phyloP scores from a whole-genome alignment of 2,329 filamentous ascomycete genomes.

The Cladosporium sp. region DNA sequence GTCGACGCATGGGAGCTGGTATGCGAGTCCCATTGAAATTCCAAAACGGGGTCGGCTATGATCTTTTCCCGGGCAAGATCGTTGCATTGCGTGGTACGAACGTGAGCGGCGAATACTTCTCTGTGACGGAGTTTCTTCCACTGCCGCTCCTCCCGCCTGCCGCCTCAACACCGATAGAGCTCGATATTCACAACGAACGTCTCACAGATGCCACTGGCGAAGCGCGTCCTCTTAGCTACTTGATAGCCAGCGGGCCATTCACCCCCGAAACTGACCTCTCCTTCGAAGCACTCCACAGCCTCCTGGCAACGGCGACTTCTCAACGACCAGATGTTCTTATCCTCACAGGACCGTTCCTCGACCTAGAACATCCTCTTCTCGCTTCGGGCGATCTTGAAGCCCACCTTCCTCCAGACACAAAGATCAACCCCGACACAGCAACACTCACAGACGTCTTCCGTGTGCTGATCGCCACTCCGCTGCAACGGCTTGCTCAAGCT shows the following conservation, averaged over 20 bases:
- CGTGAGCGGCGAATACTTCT: constrained; percentile 79
- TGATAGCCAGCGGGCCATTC: constrained; percentile 85
- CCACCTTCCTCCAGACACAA: constrained; percentile 44
- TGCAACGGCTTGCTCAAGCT: constrained; percentile 68
- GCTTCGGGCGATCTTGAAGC: constrained; percentile 55
- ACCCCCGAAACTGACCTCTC: constrained; percentile 90
- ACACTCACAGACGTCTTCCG: constrained; percentile 84
- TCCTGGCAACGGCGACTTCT: constrained; percentile 76
- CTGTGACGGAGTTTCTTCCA: constrained; percentile 73
- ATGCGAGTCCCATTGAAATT: constrained; percentile 79
- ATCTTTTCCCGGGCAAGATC: constrained; percentile 93
- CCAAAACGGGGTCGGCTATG: constrained; percentile 65
- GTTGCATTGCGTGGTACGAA: constrained; percentile 87
- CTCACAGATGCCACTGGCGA: constrained; percentile 64
- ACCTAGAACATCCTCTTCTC: constrained; percentile 85
- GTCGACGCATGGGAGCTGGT: constrained; percentile 78
- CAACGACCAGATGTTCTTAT: constrained; percentile 76
- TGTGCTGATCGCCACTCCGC: constrained; percentile 71
- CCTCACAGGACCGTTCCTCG: constrained; percentile 84
- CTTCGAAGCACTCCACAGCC: constrained; percentile 80
- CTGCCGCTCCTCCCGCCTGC: constrained; percentile 74
- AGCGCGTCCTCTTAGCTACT: constrained; percentile 69
- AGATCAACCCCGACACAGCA: constrained; percentile 65
- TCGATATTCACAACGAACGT: constrained; percentile 70
- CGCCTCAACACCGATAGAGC: constrained; percentile 65